Evolutionary conservation across 495 filamentous ascomycete species (phyloP), one percentile per base, ranked within the genome.

Genomic region (Glonium stellatum): DNA sequence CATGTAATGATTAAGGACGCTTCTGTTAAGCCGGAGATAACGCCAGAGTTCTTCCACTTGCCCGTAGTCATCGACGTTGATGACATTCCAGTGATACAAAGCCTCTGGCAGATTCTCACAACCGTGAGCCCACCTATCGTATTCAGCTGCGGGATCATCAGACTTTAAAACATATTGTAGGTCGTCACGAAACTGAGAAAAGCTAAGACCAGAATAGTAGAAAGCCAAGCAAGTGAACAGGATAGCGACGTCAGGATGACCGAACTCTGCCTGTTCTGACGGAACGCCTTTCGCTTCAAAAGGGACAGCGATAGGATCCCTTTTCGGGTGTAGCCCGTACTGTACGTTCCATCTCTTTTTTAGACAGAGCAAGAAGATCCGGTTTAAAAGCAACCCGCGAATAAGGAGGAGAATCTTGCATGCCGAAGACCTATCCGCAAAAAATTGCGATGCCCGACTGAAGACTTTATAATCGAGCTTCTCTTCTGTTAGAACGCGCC

Each of bases 221-320:
- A 79, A 81, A 0, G 74, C 68, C 3, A 82, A 63, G 37, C 76
- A 80, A 0, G 79, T 81, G 27, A 80, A 78, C 0, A 80, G 27
- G 22, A 81, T 81, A 12, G 78, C 72, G 9, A 80, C 79, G 59
- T 82, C 79, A 13, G 79, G 79, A 63, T 82, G 79, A 23, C 79
- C 78, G 57, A 68, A 81, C 63, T 81, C 79, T 8, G 78, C 74
- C 54, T 75, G 72, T 15, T 78, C 76, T 18, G 73, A 76, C 1
- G 78, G 78, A 4, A 74, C 69, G 18, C 73, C 73, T 31, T 78
- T 78, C 4, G 70, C 75, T 46, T 70, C 44, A 59, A 39, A 72
- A 23, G 79, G 79, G 6, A 81, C 79, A 4, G 79, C 76, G 18
- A 81, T 68, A 0, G 73, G 74, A 35, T 74, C 67, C 3, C 78